Base-by-base conservation (phyloP, 768 basidiomycete genomes). In the Suillus bovinus region DNA sequence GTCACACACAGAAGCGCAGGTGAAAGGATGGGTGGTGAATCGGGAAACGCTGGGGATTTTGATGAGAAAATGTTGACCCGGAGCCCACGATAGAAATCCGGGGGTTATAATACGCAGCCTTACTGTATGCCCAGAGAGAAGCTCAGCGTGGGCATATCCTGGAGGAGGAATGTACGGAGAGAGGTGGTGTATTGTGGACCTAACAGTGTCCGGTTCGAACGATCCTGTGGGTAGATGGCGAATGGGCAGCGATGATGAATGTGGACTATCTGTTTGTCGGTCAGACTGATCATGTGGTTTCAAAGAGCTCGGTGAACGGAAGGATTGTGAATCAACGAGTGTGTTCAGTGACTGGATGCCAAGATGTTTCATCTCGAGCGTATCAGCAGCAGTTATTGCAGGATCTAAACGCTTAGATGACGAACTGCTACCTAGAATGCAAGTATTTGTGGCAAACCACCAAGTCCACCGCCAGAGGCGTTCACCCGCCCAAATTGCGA, bases 1-100 rank as follows among this genome's bases (percentile, higher is more conserved):
- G 60, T 88, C 85, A 65, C 82, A 86, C 33, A 86, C 76, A 38
- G 85, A 84, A 27, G 84, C 85, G 63, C 83, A 84, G 0, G 91
- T 91, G 73, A 91, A 93, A 3, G 91, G 91, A 68, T 93, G 91
- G 4, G 83, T 81, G 29, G 84, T 81, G 68, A 87, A 78, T 38
- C 74, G 77, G 4, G 86, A 86, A 31, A 93, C 77, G 34, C 81
- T 80, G 0, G 91, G 90, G 22, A 91, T 79, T 58, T 79, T 83
- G 63, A 93, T 78, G 27, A 89, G 79, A 67, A 92, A 85, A 71
- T 90, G 88, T 72, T 93, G 91, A n/a, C 91, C 91, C 3, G 91
- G 86, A 1, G 85, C 81, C 91, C 91, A 93, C 0, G 79, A 72
- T 55, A 89, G 70, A 56, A 80, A 81, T 2, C 82, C 80, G 0